These are phyloP conservation scores for Phytophthora macrochlamydospora DNA, from an alignment of 352 stramenopile genomes.

Conservation along the genomic window DNA sequence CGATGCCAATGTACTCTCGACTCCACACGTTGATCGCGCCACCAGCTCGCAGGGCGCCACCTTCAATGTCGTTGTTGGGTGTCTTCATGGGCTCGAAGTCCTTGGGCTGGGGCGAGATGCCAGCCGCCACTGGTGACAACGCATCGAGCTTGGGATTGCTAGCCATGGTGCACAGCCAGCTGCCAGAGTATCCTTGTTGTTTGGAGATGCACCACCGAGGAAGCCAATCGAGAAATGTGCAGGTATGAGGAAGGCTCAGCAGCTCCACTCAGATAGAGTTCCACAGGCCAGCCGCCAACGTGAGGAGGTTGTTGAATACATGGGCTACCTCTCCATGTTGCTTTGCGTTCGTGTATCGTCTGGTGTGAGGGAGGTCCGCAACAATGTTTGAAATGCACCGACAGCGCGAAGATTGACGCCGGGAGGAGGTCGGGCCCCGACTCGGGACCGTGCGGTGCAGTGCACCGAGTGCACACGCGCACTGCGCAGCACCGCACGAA, in stretches of 20 bases:
- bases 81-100: constrained; percentile 38
- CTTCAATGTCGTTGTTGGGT: constrained; percentile 33
- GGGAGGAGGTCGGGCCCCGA: neutral
- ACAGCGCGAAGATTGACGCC: constrained; percentile 26
- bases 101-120: constrained; percentile 24
- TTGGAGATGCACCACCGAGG: neutral
- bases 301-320: constrained; percentile 11
- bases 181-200: neutral
- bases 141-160: constrained; percentile 19
- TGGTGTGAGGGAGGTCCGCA: constrained; percentile 14
- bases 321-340: constrained; percentile 23
- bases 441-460: constrained; percentile 9
- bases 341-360: constrained; percentile 35
- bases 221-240: constrained; percentile 25
- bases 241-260: constrained; percentile 7
- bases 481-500: constrained; percentile 22
- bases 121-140: constrained; percentile 21
- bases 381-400: constrained; percentile 10
- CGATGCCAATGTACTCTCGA: constrained; percentile 43
- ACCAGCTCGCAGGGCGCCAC: constrained; percentile 45
- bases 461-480: neutral
- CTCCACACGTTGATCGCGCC: constrained; percentile 38
- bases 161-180: constrained; percentile 11
- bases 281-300: constrained; percentile 4
- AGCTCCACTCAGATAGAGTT: constrained; percentile 4